Evolutionary conservation across 371 early-diverging fungal genomes (phyloP).

Genomic region (Mortierella polycephala): DNA sequence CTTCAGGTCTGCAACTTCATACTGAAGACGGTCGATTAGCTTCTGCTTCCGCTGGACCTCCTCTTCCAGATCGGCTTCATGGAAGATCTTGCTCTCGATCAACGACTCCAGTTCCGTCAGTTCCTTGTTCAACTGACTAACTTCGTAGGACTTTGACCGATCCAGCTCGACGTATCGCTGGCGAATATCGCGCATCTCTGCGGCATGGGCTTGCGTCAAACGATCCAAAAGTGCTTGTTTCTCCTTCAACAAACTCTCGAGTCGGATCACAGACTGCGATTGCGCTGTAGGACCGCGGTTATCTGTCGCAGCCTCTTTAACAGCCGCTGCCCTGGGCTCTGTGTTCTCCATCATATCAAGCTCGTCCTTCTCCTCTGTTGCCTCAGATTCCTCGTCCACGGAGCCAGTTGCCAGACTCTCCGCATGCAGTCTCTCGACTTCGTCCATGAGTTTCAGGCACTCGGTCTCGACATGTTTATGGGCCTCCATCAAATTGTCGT

Average conservation of each 20-base stretch:
- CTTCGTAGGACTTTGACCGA: conserved; percentile 66
- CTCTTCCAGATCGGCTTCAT: conserved; percentile 80
- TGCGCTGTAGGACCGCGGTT: conserved; percentile 4
- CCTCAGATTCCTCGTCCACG: conserved; percentile 32
- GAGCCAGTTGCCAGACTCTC: conserved; percentile 60
- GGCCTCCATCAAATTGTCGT: conserved; percentile 65
- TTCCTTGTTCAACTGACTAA: conserved; percentile 71
- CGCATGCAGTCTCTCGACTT: conserved; percentile 75
- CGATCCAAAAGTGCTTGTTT: conserved; percentile 65
- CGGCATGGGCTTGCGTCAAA: conserved; percentile 57
- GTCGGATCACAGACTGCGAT: conserved; percentile 41
- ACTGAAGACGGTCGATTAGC: conserved; percentile 60
- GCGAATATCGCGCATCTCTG: conserved; percentile 67
- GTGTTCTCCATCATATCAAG: conserved; percentile 9
- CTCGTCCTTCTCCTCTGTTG: conserved; percentile 12
- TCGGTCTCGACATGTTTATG: conserved; percentile 76
- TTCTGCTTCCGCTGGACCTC: conserved; percentile 66
- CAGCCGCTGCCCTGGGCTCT: conserved; percentile 6
- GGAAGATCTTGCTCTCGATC: conserved; percentile 82
- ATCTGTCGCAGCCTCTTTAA: conserved; percentile 1
- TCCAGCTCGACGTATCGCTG: conserved; percentile 66
- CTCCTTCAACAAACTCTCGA: conserved; percentile 59
- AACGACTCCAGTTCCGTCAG: conserved; percentile 75
- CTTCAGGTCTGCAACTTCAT: conserved; percentile 63
- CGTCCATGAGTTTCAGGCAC: conserved; percentile 80